phyloP scores from a whole-genome alignment of 257 asterid genomes.

The Plantago major region DNA sequence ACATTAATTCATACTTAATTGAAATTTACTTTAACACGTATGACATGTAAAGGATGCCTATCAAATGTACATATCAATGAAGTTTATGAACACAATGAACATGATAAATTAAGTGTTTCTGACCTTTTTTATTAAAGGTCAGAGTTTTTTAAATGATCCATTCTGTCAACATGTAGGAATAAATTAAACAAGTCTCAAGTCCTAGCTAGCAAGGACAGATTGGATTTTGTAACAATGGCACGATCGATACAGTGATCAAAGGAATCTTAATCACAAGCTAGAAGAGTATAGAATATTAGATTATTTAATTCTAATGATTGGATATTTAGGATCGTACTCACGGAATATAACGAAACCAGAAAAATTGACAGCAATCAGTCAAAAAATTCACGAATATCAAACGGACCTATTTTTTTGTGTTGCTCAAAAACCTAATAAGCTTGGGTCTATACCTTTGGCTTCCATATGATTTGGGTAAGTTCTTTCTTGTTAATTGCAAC shows the following conservation, averaged over 20 bases:
- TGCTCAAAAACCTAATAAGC: slow-evolving; percentile 26
- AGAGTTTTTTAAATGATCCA: slow-evolving; percentile 29
- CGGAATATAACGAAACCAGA: slow-evolving; percentile 27
- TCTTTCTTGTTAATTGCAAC: slow-evolving; percentile 15
- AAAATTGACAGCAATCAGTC: slow-evolving; percentile 19
- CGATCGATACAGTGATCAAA: no score
- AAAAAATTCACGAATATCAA: slow-evolving; percentile 25
- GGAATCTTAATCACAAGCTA: background rate
- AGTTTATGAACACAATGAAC: no score
- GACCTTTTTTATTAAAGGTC: slow-evolving; percentile 14
- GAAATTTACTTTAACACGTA: background rate
- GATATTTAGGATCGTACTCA: slow-evolving; percentile 21
- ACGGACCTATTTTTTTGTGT: slow-evolving; percentile 14
- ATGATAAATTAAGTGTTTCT: no score
- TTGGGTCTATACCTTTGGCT: slow-evolving; percentile 50
- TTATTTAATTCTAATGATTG: slow-evolving; percentile 30
- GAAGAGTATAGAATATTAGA: background rate
- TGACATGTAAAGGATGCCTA: slow-evolving; percentile 8
- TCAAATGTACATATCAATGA: slow-evolving; percentile 35
- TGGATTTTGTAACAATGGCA: background rate
- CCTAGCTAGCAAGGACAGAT: background rate
- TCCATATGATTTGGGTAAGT: slow-evolving; percentile 26
- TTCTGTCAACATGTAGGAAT: background rate
- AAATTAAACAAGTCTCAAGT: background rate
- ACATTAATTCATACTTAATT: no score